These are phyloP conservation scores for Gossypium davidsonii DNA, from an alignment of 441 rosid species.

Conservation along the genomic window DNA sequence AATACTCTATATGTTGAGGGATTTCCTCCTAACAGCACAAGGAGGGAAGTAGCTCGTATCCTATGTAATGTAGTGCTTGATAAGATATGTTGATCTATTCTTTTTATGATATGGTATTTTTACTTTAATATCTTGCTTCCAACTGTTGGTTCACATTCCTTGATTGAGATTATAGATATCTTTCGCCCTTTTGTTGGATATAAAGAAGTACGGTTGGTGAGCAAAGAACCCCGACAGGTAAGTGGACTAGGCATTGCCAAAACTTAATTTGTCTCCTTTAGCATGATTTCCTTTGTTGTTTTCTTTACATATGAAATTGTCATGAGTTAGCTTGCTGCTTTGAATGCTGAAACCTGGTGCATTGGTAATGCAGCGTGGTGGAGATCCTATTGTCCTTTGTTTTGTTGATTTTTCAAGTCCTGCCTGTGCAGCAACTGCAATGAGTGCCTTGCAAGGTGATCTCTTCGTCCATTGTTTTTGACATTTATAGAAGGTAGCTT, in stretches of 20 bases:
- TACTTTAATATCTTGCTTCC: background rate
- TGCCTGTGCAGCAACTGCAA: conserved; percentile 87
- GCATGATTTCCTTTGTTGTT: background rate
- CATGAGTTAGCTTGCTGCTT: background rate
- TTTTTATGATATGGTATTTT: background rate
- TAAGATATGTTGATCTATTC: background rate
- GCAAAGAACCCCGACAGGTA: conserved; percentile 65
- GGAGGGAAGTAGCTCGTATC: background rate
- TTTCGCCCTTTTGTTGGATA: conserved; percentile 80
- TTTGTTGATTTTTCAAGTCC: conserved; percentile 77
- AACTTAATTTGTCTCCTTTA: background rate
- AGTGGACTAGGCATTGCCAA: conserved; percentile 14
- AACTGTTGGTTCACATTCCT: conserved; percentile 22
- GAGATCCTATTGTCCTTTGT: conserved; percentile 76
- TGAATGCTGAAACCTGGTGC: conserved; percentile 1
- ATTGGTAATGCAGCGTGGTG: conserved; percentile 57
- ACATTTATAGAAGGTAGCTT: background rate
- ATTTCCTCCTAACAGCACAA: background rate
- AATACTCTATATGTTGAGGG: conserved; percentile 46
- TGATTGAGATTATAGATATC: conserved; percentile 48
- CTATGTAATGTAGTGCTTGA: background rate
- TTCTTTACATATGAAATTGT: background rate
- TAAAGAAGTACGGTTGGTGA: conserved; percentile 69
- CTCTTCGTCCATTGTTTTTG: conserved; percentile 1
- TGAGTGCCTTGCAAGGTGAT: conserved; percentile 86